These are phyloP conservation scores for Cicer pinnatifidum DNA, from an alignment of 306 rosid genomes.

Conservation along the genomic window DNA sequence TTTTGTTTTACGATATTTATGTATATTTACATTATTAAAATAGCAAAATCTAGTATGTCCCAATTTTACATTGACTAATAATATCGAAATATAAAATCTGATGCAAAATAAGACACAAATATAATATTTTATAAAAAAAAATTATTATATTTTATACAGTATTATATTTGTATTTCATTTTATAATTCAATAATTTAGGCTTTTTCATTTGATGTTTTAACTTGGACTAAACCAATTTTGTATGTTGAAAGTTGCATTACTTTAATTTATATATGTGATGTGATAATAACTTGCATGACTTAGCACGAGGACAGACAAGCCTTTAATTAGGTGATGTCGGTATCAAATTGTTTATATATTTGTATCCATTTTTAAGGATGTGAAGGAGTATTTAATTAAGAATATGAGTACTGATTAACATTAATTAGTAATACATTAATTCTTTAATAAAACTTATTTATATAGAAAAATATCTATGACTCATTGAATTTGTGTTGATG, in stretches of 20 bases:
- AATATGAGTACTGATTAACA: no score
- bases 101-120: no score
- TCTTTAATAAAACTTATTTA: no score
- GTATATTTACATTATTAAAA: constrained; percentile 8
- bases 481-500: not conserved
- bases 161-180: no score
- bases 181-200: no score
- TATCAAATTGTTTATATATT: constrained; percentile 45
- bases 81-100: no score
- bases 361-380: constrained; percentile 36
- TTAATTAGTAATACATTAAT: no score
- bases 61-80: not conserved
- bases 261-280: constrained; percentile 5
- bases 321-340: constrained; percentile 46
- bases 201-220: constrained; percentile 2
- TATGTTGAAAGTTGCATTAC: constrained; percentile 38
- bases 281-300: constrained; percentile 35
- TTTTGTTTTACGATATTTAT: constrained; percentile 23
- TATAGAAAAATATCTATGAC: no score
- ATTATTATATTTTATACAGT: no score
- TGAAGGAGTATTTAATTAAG: not conserved
- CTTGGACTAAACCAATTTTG: constrained; percentile 41
- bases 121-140: no score
- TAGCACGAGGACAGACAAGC: constrained; percentile 46
- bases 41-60: constrained; percentile 10